Evolutionary conservation across 2,329 filamentous ascomycete genomes (phyloP).

Genomic region (Calonectria fujianensis): DNA sequence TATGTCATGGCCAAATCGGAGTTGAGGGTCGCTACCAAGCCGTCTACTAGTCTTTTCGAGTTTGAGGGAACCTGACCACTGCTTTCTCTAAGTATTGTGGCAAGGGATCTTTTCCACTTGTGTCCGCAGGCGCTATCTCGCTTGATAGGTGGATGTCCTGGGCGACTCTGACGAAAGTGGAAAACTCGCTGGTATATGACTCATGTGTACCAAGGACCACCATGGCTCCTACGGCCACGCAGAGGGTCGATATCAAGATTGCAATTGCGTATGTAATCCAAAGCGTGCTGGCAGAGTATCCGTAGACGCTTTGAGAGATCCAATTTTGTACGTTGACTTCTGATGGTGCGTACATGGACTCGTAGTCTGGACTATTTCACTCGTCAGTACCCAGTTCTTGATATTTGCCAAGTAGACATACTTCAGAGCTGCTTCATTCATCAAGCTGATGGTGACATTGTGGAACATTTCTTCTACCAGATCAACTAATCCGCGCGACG

Average conservation of each 20-base stretch:
- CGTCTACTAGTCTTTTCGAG: too few species aligned
- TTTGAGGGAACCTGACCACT: not conserved
- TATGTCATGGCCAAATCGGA: too few species aligned
- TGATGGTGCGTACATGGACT: constrained; percentile 1
- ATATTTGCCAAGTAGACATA: not conserved
- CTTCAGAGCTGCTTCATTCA: constrained; percentile 4
- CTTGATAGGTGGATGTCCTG: not conserved
- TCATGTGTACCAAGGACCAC: not conserved
- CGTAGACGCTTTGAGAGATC: constrained; percentile 17
- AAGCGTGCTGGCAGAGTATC: not conserved
- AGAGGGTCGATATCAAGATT: not conserved
- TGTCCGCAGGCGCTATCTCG: not conserved
- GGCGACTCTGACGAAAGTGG: constrained; percentile 8
- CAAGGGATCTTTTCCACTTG: not conserved
- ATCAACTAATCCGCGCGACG: not conserved
- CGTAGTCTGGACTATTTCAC: not conserved
- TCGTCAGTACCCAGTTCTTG: not conserved
- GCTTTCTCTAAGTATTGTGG: not conserved
- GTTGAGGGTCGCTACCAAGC: too few species aligned
- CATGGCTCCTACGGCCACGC: not conserved
- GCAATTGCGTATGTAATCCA: constrained; percentile 23
- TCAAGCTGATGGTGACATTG: constrained; percentile 5
- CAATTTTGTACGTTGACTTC: not conserved
- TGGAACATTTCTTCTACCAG: constrained; percentile 22
- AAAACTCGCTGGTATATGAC: constrained; percentile 15